A percentile compares a stretch with the other conserved stretches of the same genome.
These are phyloP conservation scores for Taiozyma onychis DNA, from an alignment of 1,139 yeast species.

Conservation along the genomic window DNA sequence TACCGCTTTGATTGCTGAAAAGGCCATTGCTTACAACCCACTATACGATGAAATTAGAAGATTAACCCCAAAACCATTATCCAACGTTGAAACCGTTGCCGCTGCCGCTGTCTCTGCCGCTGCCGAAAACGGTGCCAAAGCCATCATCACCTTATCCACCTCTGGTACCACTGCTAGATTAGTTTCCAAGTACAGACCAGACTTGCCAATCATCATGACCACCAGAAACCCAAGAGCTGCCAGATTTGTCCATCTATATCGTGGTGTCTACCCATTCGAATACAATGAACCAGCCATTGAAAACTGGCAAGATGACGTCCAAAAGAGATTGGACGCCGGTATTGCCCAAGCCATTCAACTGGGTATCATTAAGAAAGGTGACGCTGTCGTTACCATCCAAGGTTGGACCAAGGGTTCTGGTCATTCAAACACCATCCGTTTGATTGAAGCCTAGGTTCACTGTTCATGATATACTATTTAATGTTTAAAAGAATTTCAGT, in stretches of 20 bases:
- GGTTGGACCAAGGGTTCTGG: constrained; percentile 99
- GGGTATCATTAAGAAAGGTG: constrained; percentile 85
- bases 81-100: constrained; percentile 95
- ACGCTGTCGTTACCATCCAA: constrained; percentile 89
- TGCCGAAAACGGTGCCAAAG: constrained; percentile 94
- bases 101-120: constrained; percentile 96
- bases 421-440: constrained; percentile 96
- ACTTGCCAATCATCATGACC: constrained; percentile 96
- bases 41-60: constrained; percentile 86
- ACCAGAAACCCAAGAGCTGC: constrained; percentile 94
- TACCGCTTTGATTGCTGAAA: constrained; percentile 94
- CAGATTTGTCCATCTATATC: constrained; percentile 90
- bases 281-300: constrained; percentile 62
- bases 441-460: constrained; percentile 35
- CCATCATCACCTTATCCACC: constrained; percentile 92
- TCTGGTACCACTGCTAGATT: constrained; percentile 94
- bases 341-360: constrained; percentile 83
- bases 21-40: constrained; percentile 87
- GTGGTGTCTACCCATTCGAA: constrained; percentile 98
- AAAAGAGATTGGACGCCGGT: constrained; percentile 91
- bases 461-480: neutral
- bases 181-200: constrained; percentile 95
- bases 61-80: constrained; percentile 82
- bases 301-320: constrained; percentile 97
- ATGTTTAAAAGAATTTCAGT: neutral